phyloP scores from a whole-genome alignment of 2,329 filamentous ascomycete species.

The Trichoderma polysporum region DNA sequence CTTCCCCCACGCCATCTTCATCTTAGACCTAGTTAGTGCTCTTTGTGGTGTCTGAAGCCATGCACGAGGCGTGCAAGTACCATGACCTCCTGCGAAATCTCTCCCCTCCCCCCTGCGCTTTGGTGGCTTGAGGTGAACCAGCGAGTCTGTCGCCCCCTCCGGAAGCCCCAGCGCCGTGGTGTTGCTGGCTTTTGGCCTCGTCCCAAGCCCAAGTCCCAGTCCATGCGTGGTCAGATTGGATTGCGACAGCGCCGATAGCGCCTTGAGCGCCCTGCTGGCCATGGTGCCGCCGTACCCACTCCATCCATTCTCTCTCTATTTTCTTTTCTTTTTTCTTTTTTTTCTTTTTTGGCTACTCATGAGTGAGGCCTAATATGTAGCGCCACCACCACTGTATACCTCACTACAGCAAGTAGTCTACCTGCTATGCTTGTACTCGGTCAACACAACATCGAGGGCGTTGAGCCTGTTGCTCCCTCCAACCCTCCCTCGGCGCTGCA shows the following conservation, averaged over 20 bases:
- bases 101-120: not conserved
- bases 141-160: constrained; percentile 12
- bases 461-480: not conserved
- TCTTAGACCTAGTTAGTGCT: not conserved
- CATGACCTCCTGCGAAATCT: constrained; percentile 5
- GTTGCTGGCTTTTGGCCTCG: not conserved
- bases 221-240: constrained; percentile 18
- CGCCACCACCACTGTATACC: not conserved
- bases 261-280: constrained; percentile 3
- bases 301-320: not conserved
- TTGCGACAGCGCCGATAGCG: constrained; percentile 13
- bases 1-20: constrained; percentile 2
- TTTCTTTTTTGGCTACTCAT: not conserved
- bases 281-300: constrained; percentile 13
- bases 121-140: constrained; percentile 14
- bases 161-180: constrained; percentile 10
- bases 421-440: not conserved
- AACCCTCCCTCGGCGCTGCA: constrained; percentile 7
- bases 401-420: not conserved
- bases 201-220: not conserved
- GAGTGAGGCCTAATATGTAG: not conserved
- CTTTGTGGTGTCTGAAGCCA: not conserved
- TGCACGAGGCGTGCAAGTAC: constrained; percentile 6
- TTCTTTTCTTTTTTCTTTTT: not conserved
- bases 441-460: constrained; percentile 4